A percentile compares a stretch with the other conserved stretches of the same genome.
These are phyloP conservation scores for Cyclotella distinguenda DNA, from an alignment of 108 stramenopile species.

Conservation along the genomic window DNA sequence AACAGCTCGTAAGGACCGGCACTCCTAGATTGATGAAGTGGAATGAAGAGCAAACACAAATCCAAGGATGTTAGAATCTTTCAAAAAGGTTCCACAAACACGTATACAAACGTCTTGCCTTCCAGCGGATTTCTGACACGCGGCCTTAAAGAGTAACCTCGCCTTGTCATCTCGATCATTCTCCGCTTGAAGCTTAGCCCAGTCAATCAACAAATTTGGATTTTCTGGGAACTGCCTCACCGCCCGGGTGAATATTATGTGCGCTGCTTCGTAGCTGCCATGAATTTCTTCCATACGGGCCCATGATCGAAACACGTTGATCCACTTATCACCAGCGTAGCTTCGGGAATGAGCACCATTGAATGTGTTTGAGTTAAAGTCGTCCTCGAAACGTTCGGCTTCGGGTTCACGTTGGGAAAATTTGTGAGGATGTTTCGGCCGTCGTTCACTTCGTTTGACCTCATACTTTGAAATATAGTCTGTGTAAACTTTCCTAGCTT, in stretches of 20 bases:
- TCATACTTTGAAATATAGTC: constrained; percentile 36
- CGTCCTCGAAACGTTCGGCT: constrained; percentile 14
- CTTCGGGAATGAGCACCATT: constrained; percentile 25
- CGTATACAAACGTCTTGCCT: constrained; percentile 7
- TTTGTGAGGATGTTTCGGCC: background rate
- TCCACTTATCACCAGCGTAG: constrained; percentile 75
- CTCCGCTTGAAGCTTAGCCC: constrained; percentile 62
- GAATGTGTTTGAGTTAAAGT: constrained; percentile 4
- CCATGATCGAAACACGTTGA: constrained; percentile 75
- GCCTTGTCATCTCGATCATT: constrained; percentile 42
- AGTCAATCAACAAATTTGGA: constrained; percentile 47
- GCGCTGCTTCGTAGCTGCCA: constrained; percentile 54
- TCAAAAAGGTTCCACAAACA: background rate
- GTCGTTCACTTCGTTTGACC: constrained; percentile 19
- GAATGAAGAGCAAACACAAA: background rate
- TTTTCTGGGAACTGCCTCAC: constrained; percentile 53
- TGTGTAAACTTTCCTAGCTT: constrained; percentile 59
- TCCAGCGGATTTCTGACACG: constrained; percentile 46
- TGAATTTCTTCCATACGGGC: constrained; percentile 70
- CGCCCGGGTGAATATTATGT: constrained; percentile 65
- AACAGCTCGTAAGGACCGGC: constrained; percentile 59
- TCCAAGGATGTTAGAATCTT: background rate
- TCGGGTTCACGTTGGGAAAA: background rate
- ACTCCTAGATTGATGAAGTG: constrained; percentile 8
- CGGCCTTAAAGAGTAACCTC: constrained; percentile 46